Base-by-base conservation (phyloP, 139 green algal species). In the Volvox reticuliferus region DNA sequence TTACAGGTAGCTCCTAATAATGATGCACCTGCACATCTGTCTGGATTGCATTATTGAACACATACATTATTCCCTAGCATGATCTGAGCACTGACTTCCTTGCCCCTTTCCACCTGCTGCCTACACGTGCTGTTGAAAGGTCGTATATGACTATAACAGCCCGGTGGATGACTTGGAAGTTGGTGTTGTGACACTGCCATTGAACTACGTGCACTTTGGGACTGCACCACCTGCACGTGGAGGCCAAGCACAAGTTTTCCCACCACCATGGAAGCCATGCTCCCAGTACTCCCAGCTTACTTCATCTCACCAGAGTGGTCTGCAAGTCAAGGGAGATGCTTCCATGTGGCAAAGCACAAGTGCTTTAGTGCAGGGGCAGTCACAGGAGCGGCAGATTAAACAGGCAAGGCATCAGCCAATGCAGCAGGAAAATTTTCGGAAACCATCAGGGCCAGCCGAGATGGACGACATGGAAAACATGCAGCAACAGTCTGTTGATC, bases 131-230 rank as follows among this genome's bases (percentile, higher is more conserved):
- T 55, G 44, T 9, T 55, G 44, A 18, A 75, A 63, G 84, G 19
- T 89, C 36, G 12, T 33, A 18, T 89, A 89, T 75, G 84, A 89
- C 13, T 89, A 83, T 73, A 89, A 89, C 21, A 55, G 44, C 44
- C 12, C 67, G 20, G 50, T 69, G 1, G 86, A 83, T 26, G 50
- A 76, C 9, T 12, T 65, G 20, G 55, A 90, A 32, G 0, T 16
- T 19, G 73, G 50, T 0, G 30, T 84, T 12, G 24, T 90, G n/a
- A 30, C 73, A 26, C n/a, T 83, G 69, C 86, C 86, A 33, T 44
- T 90, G 12, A 84, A 50, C 50, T 90, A 76, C 12, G 55, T 44
- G 50, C 86, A 90, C 86, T 90, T 90, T 63, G 86, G 86, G 19
- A 0, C 14, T 20, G 12, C 55, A 61, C 86, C 86, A 33, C 86